A percentile compares a stretch with the other conserved stretches of the same genome.
phyloP scores from a whole-genome alignment of 1,139 yeast species.

The Saccharomyces uvarum region DNA sequence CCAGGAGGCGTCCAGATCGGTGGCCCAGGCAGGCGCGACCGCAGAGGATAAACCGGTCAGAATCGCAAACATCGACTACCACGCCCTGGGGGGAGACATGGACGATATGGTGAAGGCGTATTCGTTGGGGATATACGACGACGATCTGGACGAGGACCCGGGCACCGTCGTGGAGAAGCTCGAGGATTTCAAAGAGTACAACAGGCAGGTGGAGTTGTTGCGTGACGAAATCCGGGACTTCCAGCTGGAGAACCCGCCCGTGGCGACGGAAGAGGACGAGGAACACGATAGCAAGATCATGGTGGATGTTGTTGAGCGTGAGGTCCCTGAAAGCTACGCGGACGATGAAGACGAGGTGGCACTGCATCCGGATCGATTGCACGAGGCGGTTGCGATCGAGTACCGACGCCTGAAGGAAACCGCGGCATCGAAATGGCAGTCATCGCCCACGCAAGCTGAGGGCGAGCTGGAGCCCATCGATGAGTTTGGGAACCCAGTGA shows the following conservation, averaged over 20 bases:
- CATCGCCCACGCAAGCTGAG: constrained; percentile 34
- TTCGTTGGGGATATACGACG: constrained; percentile 52
- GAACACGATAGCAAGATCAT: constrained; percentile 28
- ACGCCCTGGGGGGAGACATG: constrained; percentile 37
- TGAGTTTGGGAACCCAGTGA: constrained; percentile 51
- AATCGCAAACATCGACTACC: constrained; percentile 36
- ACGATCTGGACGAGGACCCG: constrained; percentile 44
- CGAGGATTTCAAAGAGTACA: constrained; percentile 49
- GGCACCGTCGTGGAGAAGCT: constrained; percentile 52
- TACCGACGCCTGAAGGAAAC: constrained; percentile 54
- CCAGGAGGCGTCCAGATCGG: constrained; percentile 13
- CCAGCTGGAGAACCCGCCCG: constrained; percentile 18
- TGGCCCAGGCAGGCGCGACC: constrained; percentile 7
- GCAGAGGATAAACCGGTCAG: constrained; percentile 10
- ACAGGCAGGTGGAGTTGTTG: constrained; percentile 41
- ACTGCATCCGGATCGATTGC: constrained; percentile 34
- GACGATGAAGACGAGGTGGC: constrained; percentile 34
- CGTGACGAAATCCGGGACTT: constrained; percentile 27
- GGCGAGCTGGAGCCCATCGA: constrained; percentile 61
- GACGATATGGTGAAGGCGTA: constrained; percentile 59
- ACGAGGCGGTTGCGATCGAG: constrained; percentile 43
- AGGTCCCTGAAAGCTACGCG: constrained; percentile 31
- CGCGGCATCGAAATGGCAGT: constrained; percentile 37
- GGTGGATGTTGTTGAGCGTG: constrained; percentile 37
- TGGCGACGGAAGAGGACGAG: constrained; percentile 21